Conservation (phyloP, 129 eudicot genomes). For the Kitagawia praeruptora region DNA sequence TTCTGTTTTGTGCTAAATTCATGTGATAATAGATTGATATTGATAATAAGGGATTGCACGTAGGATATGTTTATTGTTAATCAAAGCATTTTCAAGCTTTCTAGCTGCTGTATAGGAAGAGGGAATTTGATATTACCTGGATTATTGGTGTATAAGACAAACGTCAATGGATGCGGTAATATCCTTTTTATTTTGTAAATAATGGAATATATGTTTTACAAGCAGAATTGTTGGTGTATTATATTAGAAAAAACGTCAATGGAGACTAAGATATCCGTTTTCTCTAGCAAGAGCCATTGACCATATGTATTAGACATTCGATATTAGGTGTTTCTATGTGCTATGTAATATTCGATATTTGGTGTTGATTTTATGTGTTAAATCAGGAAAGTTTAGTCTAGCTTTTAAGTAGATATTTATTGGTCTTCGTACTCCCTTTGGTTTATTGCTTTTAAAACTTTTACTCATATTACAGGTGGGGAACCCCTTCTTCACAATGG, state of each 20-base stretch:
- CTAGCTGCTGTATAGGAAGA: neutral
- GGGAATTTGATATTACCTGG: neutral
- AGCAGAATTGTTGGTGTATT: neutral
- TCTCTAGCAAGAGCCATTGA: neutral
- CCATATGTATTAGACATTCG: neutral
- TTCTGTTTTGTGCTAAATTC: neutral
- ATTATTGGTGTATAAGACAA: neutral
- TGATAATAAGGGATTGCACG: too few species aligned
- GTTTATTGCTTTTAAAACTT: neutral
- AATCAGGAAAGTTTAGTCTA: neutral
- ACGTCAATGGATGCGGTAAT: neutral
- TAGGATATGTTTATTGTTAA: neutral
- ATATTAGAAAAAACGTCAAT: neutral
- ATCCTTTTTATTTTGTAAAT: too few species aligned
- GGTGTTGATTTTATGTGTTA: neutral
- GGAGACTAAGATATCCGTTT: neutral
- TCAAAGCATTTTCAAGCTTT: neutral
- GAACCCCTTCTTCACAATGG: conserved; percentile 18
- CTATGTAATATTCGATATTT: neutral
- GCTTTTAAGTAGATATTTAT: neutral
- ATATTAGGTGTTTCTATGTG: neutral
- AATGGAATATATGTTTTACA: too few species aligned
- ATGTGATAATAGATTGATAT: too few species aligned
- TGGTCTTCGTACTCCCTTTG: neutral
- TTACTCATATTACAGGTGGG: conserved; percentile 38